These are phyloP conservation scores for Elaeis guineensis DNA, from an alignment of 176 grass and related monocot species.

Conservation along the genomic window DNA sequence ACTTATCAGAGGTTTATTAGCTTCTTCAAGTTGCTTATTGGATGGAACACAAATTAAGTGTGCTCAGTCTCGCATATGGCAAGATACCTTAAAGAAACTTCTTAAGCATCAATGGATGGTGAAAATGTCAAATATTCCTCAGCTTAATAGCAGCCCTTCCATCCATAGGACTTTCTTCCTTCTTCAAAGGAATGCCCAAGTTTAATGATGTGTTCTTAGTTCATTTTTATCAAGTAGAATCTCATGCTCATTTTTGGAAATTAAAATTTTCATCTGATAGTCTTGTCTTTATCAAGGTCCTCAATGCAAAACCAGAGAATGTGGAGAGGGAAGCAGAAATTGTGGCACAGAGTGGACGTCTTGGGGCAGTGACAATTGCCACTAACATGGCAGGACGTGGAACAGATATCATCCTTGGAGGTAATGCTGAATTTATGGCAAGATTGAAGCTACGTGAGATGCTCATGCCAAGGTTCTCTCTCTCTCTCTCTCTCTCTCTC, in stretches of 20 bases:
- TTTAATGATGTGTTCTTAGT: too few species aligned
- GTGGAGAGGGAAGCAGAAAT: conserved; percentile 98
- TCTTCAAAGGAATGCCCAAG: too few species aligned
- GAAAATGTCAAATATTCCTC: too few species aligned
- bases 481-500: background rate
- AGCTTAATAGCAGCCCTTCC: too few species aligned
- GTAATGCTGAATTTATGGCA: conserved; percentile 97
- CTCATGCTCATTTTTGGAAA: background rate
- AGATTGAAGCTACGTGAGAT: conserved; percentile 89
- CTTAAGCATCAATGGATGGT: too few species aligned
- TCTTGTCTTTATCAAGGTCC: conserved; percentile 49
- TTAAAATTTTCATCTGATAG: conserved; percentile 4
- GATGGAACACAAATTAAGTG: too few species aligned
- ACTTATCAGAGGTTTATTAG: too few species aligned
- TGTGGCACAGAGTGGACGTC: conserved; percentile 90
- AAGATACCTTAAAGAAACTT: too few species aligned
- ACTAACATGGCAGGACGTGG: conserved; percentile 98
- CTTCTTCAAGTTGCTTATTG: too few species aligned
- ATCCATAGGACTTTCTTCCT: too few species aligned
- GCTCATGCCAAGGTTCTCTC: conserved; percentile 77
- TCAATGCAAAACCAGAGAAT: conserved; percentile 98
- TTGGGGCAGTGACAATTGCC: conserved; percentile 90
- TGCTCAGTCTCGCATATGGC: too few species aligned
- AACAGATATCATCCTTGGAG: conserved; percentile 97
- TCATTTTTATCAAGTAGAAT: background rate